These are phyloP conservation scores for Brassica napus DNA, from an alignment of 345 rosid genomes.

Conservation along the genomic window DNA sequence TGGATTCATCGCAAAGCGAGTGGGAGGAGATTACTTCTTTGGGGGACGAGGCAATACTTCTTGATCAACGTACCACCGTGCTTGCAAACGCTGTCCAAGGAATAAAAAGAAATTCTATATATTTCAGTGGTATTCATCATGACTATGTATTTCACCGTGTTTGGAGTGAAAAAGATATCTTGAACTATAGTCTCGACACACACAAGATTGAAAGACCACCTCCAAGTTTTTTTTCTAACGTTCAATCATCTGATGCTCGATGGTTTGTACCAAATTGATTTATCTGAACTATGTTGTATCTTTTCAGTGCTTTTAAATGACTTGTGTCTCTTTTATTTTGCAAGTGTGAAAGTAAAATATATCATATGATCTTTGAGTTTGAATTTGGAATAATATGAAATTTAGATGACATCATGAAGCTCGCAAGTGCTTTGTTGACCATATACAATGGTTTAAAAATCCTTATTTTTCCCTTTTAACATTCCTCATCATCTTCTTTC, in stretches of 20 bases:
- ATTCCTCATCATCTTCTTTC: no score
- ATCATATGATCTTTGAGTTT: no score
- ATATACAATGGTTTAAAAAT: no score
- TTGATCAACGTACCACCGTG: background rate
- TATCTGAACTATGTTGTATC: background rate
- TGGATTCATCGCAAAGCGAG: background rate
- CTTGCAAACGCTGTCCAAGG: background rate
- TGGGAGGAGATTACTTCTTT: background rate
- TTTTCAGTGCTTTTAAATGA: background rate
- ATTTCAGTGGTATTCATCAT: background rate
- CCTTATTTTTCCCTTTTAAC: no score
- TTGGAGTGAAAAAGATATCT: conserved; percentile 6
- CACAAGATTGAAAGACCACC: conserved; percentile 8
- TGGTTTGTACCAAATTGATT: conserved; percentile 20
- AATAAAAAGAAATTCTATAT: background rate
- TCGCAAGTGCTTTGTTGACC: no score
- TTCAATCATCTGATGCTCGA: background rate
- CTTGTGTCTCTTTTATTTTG: no score
- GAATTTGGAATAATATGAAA: no score
- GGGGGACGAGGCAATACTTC: background rate
- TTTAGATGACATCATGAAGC: no score
- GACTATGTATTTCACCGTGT: background rate
- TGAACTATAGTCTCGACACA: background rate
- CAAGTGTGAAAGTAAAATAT: no score
- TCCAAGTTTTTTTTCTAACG: background rate